Percentiles rank a stretch among this genome's conserved stretches.
Evolutionary conservation across 225 moss, liverwort and hornwort species (phyloP).

Genomic region (Straminergon stramineum): DNA sequence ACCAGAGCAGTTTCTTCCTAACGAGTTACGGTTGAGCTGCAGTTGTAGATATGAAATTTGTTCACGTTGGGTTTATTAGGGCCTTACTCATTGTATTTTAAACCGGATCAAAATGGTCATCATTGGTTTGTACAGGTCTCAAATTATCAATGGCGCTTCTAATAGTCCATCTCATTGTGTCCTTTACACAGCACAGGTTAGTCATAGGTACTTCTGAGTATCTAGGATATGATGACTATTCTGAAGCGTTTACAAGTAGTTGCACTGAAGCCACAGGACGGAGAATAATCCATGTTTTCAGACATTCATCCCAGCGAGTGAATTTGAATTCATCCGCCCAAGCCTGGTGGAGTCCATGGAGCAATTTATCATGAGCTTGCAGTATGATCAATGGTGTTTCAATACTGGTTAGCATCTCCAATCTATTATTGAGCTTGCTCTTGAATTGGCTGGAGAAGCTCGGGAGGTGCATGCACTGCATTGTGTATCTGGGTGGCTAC

Average conservation of each 20-base stretch:
- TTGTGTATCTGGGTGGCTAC: conserved; percentile 4
- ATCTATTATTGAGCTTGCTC: background rate
- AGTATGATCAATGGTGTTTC: background rate
- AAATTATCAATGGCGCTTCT: background rate
- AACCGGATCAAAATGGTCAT: conserved; percentile 13
- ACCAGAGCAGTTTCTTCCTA: conserved; percentile 77
- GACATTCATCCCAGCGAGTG: background rate
- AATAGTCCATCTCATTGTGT: background rate
- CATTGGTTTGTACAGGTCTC: conserved; percentile 18
- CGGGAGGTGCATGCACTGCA: background rate
- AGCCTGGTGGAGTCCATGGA: background rate
- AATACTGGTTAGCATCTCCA: background rate
- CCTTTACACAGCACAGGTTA: background rate
- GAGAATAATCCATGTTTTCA: background rate
- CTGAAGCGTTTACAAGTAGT: background rate
- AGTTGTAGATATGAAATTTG: conserved; percentile 5
- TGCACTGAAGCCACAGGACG: background rate
- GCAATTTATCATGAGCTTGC: background rate
- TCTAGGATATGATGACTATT: background rate
- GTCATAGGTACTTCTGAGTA: background rate
- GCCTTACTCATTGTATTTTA: background rate
- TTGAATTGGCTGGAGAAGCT: background rate
- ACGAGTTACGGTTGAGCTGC: conserved; percentile 49
- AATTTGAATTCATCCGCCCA: background rate
- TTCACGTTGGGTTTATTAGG: background rate